These are phyloP conservation scores for Hapsidospora chrysogenum DNA, from an alignment of 495 filamentous ascomycete genomes.

Conservation along the genomic window DNA sequence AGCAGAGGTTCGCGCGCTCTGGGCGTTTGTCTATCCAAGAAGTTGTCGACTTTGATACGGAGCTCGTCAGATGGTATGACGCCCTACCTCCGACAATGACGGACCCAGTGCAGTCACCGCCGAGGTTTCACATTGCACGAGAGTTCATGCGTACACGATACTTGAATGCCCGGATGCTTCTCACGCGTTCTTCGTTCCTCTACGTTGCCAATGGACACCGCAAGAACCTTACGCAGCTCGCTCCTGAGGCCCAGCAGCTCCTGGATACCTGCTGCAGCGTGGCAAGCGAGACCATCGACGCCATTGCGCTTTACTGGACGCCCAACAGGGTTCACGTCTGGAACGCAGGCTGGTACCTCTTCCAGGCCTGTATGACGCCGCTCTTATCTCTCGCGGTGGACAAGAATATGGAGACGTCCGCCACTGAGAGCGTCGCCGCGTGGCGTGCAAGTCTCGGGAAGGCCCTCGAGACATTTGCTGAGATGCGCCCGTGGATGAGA, in stretches of 20 bases:
- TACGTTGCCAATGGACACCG: constrained; percentile 7
- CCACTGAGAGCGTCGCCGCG: constrained; percentile 4
- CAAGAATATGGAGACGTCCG: constrained; percentile 4
- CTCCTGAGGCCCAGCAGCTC: constrained; percentile 7
- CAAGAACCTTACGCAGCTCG: constrained; percentile 4
- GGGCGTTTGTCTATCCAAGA: constrained; percentile 8
- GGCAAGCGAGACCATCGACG: constrained; percentile 10
- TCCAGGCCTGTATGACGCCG: constrained; percentile 13
- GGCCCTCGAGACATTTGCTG: constrained; percentile 10
- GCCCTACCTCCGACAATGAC: constrained; percentile 8
- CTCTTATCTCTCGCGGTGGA: constrained; percentile 8
- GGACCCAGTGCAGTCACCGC: constrained; percentile 7
- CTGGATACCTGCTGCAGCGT: constrained; percentile 8
- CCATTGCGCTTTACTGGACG: constrained; percentile 11
- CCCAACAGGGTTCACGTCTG: constrained; percentile 11
- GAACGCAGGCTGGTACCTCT: constrained; percentile 13
- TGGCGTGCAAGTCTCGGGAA: constrained; percentile 9
- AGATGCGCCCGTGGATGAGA: constrained; percentile 13
- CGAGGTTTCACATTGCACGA: constrained; percentile 8
- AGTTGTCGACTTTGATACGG: constrained; percentile 7
- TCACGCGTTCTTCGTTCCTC: constrained; percentile 10
- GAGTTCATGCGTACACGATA: constrained; percentile 12
- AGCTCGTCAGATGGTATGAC: constrained; percentile 8
- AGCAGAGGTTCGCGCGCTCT: constrained; percentile 9
- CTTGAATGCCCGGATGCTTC: constrained; percentile 9